These are phyloP conservation scores for Epichloe amarillans DNA, from an alignment of 2,329 filamentous ascomycete species.

Conservation along the genomic window DNA sequence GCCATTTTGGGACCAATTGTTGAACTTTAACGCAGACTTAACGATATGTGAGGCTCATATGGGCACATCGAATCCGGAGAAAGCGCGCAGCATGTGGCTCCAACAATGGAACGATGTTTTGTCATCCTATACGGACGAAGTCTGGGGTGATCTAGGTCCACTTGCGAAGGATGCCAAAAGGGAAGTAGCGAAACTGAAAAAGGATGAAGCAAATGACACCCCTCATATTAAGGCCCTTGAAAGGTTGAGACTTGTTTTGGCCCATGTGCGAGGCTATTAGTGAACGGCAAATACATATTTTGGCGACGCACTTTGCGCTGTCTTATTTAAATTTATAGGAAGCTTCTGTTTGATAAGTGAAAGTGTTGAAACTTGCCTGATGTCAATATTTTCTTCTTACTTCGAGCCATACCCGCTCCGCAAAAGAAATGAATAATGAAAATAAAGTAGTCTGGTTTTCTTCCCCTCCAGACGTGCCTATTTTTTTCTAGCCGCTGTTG, in stretches of 20 bases:
- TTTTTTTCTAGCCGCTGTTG: no score
- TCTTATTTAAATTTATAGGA: no score
- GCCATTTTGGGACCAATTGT: constrained; percentile 28
- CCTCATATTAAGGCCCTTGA: constrained; percentile 18
- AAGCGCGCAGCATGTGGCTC: constrained; percentile 34
- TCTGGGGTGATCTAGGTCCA: constrained; percentile 51
- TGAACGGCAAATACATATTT: background rate
- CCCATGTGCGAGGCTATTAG: constrained; percentile 21
- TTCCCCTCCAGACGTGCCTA: no score
- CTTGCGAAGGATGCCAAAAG: constrained; percentile 41
- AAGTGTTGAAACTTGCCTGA: no score
- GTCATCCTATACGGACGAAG: constrained; percentile 46
- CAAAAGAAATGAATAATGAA: no score
- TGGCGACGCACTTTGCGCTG: no score
- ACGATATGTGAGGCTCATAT: constrained; percentile 16
- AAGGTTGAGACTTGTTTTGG: constrained; percentile 23
- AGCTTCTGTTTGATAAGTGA: no score
- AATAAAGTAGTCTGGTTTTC: no score
- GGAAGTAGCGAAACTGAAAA: constrained; percentile 35
- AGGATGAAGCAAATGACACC: constrained; percentile 9
- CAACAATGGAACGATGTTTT: constrained; percentile 44
- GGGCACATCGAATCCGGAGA: constrained; percentile 24
- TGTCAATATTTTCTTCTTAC: no score
- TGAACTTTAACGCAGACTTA: constrained; percentile 38
- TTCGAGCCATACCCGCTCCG: no score